These are phyloP conservation scores for Aspergillus ellipticus DNA, from an alignment of 495 filamentous ascomycete species.

Conservation along the genomic window DNA sequence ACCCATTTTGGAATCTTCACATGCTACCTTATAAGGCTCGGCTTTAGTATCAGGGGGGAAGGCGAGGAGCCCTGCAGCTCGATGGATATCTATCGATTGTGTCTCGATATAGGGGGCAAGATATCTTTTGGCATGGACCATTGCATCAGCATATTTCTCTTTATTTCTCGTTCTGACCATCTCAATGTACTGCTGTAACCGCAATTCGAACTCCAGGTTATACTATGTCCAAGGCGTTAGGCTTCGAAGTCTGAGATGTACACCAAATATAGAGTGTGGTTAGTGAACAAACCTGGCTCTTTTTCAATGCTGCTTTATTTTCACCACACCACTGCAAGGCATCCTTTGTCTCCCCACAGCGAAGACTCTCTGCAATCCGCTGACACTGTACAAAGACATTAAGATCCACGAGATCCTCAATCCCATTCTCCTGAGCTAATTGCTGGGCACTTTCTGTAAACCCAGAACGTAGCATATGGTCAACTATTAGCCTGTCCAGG, in stretches of 20 bases:
- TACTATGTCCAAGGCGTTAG: slow-evolving; percentile 53
- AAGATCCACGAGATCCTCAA: slow-evolving; percentile 81
- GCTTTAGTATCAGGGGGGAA: slow-evolving; percentile 57
- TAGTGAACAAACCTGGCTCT: slow-evolving; percentile 63
- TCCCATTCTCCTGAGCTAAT: slow-evolving; percentile 66
- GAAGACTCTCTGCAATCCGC: slow-evolving; percentile 66
- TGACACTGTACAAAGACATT: slow-evolving; percentile 83
- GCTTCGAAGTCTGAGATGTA: background rate
- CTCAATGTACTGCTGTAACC: slow-evolving; percentile 95
- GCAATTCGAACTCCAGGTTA: slow-evolving; percentile 87
- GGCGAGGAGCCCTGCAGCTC: slow-evolving; percentile 78
- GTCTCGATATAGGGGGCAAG: slow-evolving; percentile 63
- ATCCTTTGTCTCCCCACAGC: slow-evolving; percentile 66
- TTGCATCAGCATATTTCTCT: slow-evolving; percentile 67
- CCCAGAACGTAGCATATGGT: slow-evolving; percentile 82
- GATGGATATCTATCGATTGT: slow-evolving; percentile 63
- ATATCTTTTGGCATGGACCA: slow-evolving; percentile 74
- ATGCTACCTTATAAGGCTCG: slow-evolving; percentile 62
- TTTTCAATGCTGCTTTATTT: slow-evolving; percentile 82
- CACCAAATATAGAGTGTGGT: background rate
- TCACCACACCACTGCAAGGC: slow-evolving; percentile 87
- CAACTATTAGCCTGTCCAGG: slow-evolving; percentile 80
- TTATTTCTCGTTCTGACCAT: slow-evolving; percentile 63
- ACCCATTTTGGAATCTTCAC: slow-evolving; percentile 4
- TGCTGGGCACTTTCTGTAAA: slow-evolving; percentile 73